A percentile compares a stretch with the other conserved stretches of the same genome.
phyloP scores from a whole-genome alignment of 192 early-diverging fungal species.

The Endogone sp. region DNA sequence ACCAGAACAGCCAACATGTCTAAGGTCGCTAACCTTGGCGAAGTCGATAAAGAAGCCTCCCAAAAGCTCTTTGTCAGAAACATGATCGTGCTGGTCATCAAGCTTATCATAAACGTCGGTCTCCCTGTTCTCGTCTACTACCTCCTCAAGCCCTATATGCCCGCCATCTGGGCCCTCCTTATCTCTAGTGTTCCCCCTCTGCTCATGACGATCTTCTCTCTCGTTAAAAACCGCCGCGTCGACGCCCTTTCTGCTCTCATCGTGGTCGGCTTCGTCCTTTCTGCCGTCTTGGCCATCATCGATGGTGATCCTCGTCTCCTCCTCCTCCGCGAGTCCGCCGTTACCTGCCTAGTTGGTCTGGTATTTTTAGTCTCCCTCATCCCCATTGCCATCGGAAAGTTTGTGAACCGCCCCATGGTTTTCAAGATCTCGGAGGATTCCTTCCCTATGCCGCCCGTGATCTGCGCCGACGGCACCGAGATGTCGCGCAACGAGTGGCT shows the following conservation, averaged over 20 bases:
- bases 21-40: neutral
- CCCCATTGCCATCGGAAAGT: slow-evolving; percentile 22
- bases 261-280: slow-evolving; percentile 32
- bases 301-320: slow-evolving; percentile 35
- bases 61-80: neutral
- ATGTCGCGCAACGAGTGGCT: slow-evolving; percentile 26
- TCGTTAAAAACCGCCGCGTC: neutral
- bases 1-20: neutral
- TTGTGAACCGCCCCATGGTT: slow-evolving; percentile 32
- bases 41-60: neutral
- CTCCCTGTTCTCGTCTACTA: slow-evolving; percentile 7
- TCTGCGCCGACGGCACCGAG: slow-evolving; percentile 26
- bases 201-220: slow-evolving; percentile 10
- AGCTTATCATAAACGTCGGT: neutral
- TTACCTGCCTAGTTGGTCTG: slow-evolving; percentile 30
- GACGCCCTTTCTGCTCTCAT: slow-evolving; percentile 34
- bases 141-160: slow-evolving; percentile 16
- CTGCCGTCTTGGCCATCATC: slow-evolving; percentile 33
- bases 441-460: slow-evolving; percentile 22
- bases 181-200: slow-evolving; percentile 30
- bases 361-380: slow-evolving; percentile 33
- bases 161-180: slow-evolving; percentile 19
- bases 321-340: slow-evolving; percentile 39
- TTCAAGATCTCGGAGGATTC: slow-evolving; percentile 32
- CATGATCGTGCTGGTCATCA: neutral